phyloP scores from a whole-genome alignment of 192 early-diverging fungal genomes.

The Backusella circina region DNA sequence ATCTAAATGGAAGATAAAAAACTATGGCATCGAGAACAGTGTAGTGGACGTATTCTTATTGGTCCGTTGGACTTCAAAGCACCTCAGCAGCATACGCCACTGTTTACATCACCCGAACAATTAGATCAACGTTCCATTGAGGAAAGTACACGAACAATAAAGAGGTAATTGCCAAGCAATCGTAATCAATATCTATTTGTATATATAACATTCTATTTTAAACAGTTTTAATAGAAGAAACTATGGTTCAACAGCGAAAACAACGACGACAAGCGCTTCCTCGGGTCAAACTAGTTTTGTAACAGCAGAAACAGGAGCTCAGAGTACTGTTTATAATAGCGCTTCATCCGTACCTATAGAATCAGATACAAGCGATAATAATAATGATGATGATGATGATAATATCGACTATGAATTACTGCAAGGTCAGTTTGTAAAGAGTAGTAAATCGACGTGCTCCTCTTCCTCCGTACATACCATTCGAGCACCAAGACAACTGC shows the following conservation, averaged over 20 bases:
- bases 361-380: background rate
- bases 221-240: background rate
- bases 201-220: background rate
- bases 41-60: constrained; percentile 15
- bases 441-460: no score
- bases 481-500: background rate
- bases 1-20: background rate
- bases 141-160: background rate
- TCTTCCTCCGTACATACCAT: background rate
- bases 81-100: background rate
- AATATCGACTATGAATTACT: background rate
- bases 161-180: background rate
- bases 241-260: background rate
- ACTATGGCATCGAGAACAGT: constrained; percentile 4
- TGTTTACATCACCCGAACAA: background rate
- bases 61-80: constrained; percentile 16
- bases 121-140: background rate
- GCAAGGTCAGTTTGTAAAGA: no score
- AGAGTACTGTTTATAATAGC: background rate
- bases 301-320: background rate
- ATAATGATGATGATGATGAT: background rate
- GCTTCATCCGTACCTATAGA: background rate
- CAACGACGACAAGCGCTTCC: background rate
- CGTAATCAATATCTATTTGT: background rate
- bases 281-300: constrained; percentile 1